Conservation (phyloP, 2,329 filamentous ascomycete genomes). For the Arthrocladium fulminans region DNA sequence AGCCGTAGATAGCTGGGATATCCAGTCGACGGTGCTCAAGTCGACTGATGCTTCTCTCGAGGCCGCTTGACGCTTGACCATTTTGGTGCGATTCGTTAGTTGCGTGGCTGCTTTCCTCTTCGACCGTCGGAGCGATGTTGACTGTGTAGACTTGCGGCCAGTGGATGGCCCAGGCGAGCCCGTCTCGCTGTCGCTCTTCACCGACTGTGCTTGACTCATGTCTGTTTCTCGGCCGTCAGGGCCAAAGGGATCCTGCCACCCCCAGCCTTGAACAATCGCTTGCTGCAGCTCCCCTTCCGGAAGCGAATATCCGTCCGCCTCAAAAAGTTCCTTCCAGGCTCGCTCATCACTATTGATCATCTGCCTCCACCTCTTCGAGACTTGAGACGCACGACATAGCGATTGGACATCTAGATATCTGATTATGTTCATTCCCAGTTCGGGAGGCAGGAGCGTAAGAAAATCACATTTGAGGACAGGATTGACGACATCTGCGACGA, state of each 20-base stretch:
- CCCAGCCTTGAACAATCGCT: slow-evolving; percentile 88
- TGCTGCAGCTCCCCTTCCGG: slow-evolving; percentile 73
- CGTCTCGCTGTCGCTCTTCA: slow-evolving; percentile 32
- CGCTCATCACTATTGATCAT: slow-evolving; percentile 89
- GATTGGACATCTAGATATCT: slow-evolving; percentile 78
- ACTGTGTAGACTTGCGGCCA: slow-evolving; percentile 8
- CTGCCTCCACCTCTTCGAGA: slow-evolving; percentile 87
- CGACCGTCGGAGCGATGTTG: slow-evolving; percentile 25
- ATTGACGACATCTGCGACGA: slow-evolving; percentile 84
- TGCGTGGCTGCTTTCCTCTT: slow-evolving; percentile 43
- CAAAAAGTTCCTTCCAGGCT: slow-evolving; percentile 89
- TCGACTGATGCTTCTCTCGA: slow-evolving; percentile 34
- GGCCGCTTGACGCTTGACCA: slow-evolving; percentile 47
- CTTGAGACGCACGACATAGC: slow-evolving; percentile 81
- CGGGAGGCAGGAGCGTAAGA: slow-evolving; percentile 68
- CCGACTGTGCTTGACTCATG: slow-evolving; percentile 48
- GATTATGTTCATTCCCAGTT: slow-evolving; percentile 79
- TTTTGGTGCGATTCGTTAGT: slow-evolving; percentile 39
- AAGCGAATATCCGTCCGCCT: slow-evolving; percentile 70
- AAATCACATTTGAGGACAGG: slow-evolving; percentile 94
- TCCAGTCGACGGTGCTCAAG: slow-evolving; percentile 36
- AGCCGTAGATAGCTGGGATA: slow-evolving; percentile 44
- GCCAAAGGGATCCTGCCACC: slow-evolving; percentile 83
- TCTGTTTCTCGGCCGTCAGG: slow-evolving; percentile 71
- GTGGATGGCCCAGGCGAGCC: slow-evolving; percentile 14